Conservation (phyloP, 148 eudicot genomes). For the Fallopia convolvulus region DNA sequence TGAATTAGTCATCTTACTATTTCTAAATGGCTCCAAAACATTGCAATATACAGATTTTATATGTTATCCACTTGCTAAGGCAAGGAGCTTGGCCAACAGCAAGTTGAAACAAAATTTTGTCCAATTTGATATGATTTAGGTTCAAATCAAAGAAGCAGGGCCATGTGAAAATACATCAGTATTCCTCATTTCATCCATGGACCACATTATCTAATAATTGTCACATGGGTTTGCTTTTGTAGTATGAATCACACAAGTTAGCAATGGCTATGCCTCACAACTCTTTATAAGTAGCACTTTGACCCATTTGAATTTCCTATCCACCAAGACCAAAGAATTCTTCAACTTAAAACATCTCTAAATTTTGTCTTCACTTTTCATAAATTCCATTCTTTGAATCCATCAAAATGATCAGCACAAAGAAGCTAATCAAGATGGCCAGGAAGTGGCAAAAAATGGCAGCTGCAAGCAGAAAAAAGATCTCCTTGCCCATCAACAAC, state of each 20-base stretch:
- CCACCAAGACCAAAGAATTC: too few species aligned
- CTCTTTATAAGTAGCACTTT: not conserved
- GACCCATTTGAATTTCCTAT: too few species aligned
- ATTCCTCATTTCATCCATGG: not conserved
- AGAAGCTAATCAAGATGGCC: conserved; percentile 10
- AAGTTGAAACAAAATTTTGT: too few species aligned
- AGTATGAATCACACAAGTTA: not conserved
- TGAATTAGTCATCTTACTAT: too few species aligned
- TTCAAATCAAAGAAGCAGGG: not conserved
- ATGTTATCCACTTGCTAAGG: too few species aligned
- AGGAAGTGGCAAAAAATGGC: not conserved
- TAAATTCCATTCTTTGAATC: too few species aligned
- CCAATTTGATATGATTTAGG: not conserved
- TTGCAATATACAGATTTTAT: too few species aligned
- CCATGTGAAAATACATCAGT: not conserved
- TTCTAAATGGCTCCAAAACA: too few species aligned
- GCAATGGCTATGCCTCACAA: not conserved
- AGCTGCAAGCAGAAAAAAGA: conserved; percentile 10
- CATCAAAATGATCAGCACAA: conserved; percentile 4
- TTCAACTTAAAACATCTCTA: too few species aligned
- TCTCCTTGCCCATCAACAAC: not conserved
- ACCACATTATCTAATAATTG: not conserved
- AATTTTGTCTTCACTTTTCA: too few species aligned
- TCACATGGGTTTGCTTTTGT: not conserved
- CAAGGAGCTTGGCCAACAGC: too few species aligned